Conservation (phyloP, 2,329 filamentous ascomycete species). For the Monilinia vaccinii-corymbosi region DNA sequence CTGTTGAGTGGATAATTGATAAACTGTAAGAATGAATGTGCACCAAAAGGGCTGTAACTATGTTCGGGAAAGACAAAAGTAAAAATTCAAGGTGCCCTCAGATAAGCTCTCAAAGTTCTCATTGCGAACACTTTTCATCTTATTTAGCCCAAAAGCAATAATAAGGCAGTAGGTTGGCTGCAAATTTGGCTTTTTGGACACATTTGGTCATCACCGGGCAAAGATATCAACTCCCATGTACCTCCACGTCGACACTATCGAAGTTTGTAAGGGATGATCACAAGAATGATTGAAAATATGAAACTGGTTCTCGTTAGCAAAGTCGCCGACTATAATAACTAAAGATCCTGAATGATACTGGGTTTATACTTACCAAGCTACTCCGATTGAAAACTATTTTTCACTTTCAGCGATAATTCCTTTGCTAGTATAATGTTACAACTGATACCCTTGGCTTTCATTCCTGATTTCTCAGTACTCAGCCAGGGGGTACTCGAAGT, state of each 20-base stretch:
- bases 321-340: not conserved
- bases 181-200: constrained; percentile 33
- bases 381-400: constrained; percentile 34
- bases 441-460: constrained; percentile 9
- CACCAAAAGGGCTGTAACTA: not conserved
- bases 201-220: constrained; percentile 31
- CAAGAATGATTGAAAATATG: constrained; percentile 3
- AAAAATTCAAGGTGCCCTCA: constrained; percentile 26
- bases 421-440: not conserved
- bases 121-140: constrained; percentile 29
- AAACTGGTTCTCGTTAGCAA: constrained; percentile 15
- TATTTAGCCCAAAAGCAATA: constrained; percentile 13
- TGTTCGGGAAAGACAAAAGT: not conserved
- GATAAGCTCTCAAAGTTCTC: constrained; percentile 34
- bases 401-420: constrained; percentile 21
- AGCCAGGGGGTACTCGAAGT: constrained; percentile 16
- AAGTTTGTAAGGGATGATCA: constrained; percentile 7
- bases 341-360: not conserved
- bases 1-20: not conserved
- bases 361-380: constrained; percentile 21
- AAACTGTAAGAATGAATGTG: not conserved
- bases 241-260: constrained; percentile 11
- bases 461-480: constrained; percentile 10
- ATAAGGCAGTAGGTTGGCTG: constrained; percentile 28
- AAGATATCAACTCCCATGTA: constrained; percentile 13